A percentile compares a stretch with the other conserved stretches of the same genome.
Evolutionary conservation across 306 rosid genomes (phyloP).

Genomic region (Inga laurina): DNA sequence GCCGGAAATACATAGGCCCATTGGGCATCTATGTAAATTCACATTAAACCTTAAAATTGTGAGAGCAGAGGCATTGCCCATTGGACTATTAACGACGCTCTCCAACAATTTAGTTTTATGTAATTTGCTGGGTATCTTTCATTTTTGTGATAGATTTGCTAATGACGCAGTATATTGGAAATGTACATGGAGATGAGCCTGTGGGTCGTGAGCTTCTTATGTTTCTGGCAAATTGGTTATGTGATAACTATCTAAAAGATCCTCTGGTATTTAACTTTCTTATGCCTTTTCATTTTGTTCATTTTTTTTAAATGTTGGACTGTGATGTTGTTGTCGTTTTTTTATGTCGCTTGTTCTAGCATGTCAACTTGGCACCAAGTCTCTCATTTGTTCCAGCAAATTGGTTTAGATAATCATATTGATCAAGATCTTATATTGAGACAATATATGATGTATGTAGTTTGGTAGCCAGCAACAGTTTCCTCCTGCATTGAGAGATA

Average conservation of each 20-base stretch:
- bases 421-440: neutral
- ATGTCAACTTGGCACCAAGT: neutral
- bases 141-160: slow-evolving; percentile 33
- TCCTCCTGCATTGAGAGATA: neutral
- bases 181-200: slow-evolving; percentile 97
- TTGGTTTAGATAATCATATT: neutral
- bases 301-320: neutral
- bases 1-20: too few relatives aligned
- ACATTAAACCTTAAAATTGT: too few relatives aligned
- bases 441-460: neutral
- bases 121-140: slow-evolving; percentile 14
- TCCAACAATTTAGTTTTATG: neutral
- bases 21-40: too few relatives aligned
- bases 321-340: neutral
- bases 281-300: neutral
- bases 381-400: neutral
- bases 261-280: slow-evolving; percentile 65
- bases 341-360: neutral
- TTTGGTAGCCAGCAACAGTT: neutral
- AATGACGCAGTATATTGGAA: slow-evolving; percentile 87
- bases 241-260: slow-evolving; percentile 83
- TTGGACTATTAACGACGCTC: too few relatives aligned
- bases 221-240: slow-evolving; percentile 86
- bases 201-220: slow-evolving; percentile 90
- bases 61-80: too few relatives aligned